Percentiles rank a stretch among this genome's conserved stretches.
These are phyloP conservation scores for Phytophthora cajani DNA, from an alignment of 352 stramenopile species.

Conservation along the genomic window DNA sequence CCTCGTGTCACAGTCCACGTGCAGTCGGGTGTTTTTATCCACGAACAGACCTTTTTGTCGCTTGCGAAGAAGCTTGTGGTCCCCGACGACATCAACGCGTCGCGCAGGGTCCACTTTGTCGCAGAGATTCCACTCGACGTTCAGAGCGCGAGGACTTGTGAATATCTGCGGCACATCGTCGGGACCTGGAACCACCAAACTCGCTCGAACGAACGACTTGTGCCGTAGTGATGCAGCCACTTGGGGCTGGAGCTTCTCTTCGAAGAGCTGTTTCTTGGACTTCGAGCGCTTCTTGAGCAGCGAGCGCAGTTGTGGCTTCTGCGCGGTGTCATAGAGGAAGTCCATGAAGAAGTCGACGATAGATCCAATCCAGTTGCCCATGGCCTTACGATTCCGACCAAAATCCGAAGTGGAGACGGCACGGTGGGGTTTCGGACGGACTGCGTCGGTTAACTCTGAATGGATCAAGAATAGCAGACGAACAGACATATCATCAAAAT, in stretches of 20 bases:
- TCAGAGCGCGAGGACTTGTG: conserved; percentile 54
- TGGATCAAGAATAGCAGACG: conserved; percentile 17
- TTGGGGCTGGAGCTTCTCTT: conserved; percentile 34
- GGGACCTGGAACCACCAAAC: conserved; percentile 12
- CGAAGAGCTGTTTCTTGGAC: conserved; percentile 34
- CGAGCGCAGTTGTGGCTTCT: conserved; percentile 6
- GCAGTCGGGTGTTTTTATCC: conserved; percentile 57
- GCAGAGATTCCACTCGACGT: conserved; percentile 74
- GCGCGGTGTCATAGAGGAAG: conserved; percentile 12
- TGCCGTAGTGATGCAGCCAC: conserved; percentile 23
- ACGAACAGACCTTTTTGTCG: conserved; percentile 57
- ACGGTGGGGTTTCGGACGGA: not conserved
- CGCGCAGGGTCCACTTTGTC: conserved; percentile 59
- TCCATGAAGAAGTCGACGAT: conserved; percentile 16
- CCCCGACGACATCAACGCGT: conserved; percentile 60
- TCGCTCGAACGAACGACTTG: conserved; percentile 35
- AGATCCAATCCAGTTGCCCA: conserved; percentile 25
- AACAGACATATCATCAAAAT: not conserved
- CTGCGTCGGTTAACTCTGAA: conserved; percentile 6
- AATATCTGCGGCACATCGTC: conserved; percentile 50
- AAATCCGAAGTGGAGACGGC: not conserved
- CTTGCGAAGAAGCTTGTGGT: conserved; percentile 61
- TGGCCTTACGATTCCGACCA: not conserved
- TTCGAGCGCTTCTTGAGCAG: conserved; percentile 26
- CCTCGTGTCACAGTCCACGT: conserved; percentile 46